A percentile compares a stretch with the other conserved stretches of the same genome.
phyloP scores from a whole-genome alignment of 805 yeast species.

The Saccharomyces kudriavzevii region DNA sequence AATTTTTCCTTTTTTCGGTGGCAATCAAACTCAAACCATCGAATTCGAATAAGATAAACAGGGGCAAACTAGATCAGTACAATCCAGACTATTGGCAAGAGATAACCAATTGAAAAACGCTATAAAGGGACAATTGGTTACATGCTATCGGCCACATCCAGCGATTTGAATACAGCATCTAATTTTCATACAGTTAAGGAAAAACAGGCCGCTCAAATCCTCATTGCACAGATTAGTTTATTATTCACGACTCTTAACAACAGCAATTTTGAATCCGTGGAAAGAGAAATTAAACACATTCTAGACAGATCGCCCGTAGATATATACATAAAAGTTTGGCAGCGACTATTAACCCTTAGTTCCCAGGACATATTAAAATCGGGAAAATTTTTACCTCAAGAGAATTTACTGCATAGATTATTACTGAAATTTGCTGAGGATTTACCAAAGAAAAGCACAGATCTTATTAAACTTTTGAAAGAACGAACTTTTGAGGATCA shows the following conservation, averaged over 20 bases:
- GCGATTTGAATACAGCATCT: not conserved
- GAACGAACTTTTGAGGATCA: constrained; percentile 11
- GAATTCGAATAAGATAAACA: not conserved
- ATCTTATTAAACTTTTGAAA: constrained; percentile 9
- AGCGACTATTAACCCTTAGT: constrained; percentile 17
- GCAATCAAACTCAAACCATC: not conserved
- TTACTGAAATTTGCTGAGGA: constrained; percentile 14
- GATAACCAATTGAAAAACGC: not conserved
- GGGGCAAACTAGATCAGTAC: not conserved
- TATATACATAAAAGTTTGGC: constrained; percentile 25
- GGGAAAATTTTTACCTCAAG: constrained; percentile 9
- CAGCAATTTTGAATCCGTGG: constrained; percentile 12
- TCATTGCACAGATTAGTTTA: constrained; percentile 24
- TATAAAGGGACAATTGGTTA: constrained; percentile 5
- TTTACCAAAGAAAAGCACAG: constrained; percentile 12
- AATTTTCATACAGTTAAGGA: constrained; percentile 8
- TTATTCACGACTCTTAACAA: constrained; percentile 18
- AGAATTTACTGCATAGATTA: constrained; percentile 18
- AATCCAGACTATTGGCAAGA: not conserved
- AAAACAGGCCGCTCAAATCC: constrained; percentile 21
- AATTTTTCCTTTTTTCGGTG: not conserved
- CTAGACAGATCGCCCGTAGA: constrained; percentile 17
- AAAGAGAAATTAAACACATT: constrained; percentile 15
- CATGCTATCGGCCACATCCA: constrained; percentile 17
- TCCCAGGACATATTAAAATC: constrained; percentile 14